Percentiles rank a stretch among this genome's conserved stretches.
These are phyloP conservation scores for Metschnikowia chrysomelidarum DNA, from an alignment of 805 yeast species.

Conservation along the genomic window DNA sequence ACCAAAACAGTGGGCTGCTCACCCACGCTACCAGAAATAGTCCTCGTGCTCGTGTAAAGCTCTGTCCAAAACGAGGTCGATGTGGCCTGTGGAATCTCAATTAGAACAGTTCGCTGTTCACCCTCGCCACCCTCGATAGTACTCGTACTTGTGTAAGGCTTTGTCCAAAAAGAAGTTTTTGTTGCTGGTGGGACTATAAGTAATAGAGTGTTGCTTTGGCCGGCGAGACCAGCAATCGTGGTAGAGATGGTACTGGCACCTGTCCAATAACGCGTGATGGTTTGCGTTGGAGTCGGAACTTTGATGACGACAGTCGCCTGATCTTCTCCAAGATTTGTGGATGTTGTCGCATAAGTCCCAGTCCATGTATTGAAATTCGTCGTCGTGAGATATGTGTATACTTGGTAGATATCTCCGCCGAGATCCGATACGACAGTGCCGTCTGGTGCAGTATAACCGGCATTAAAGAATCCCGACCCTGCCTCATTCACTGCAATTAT, in stretches of 20 bases:
- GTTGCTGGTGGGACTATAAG: conserved; percentile 3
- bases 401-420: conserved; percentile 7
- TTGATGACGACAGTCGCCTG: conserved; percentile 1
- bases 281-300: conserved; percentile 2
- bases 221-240: not conserved
- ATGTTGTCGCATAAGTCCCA: conserved; percentile 5
- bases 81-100: conserved; percentile 14
- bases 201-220: conserved; percentile 17
- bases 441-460: conserved; percentile 6
- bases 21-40: too few relatives aligned
- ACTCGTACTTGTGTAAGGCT: conserved; percentile 8
- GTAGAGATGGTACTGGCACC: not conserved
- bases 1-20: too few relatives aligned
- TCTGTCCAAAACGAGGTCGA: too few relatives aligned
- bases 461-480: conserved; percentile 4
- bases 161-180: conserved; percentile 12
- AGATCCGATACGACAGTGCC: conserved; percentile 7
- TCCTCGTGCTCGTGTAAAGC: too few relatives aligned
- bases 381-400: not conserved
- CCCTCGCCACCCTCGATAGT: conserved; percentile 18
- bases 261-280: conserved; percentile 2
- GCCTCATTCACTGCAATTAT: conserved; percentile 13
- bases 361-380: conserved; percentile 6
- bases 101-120: conserved; percentile 19
- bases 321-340: not conserved